Conservation (phyloP, 2,329 filamentous ascomycete genomes). For the Teratosphaeria viscida region DNA sequence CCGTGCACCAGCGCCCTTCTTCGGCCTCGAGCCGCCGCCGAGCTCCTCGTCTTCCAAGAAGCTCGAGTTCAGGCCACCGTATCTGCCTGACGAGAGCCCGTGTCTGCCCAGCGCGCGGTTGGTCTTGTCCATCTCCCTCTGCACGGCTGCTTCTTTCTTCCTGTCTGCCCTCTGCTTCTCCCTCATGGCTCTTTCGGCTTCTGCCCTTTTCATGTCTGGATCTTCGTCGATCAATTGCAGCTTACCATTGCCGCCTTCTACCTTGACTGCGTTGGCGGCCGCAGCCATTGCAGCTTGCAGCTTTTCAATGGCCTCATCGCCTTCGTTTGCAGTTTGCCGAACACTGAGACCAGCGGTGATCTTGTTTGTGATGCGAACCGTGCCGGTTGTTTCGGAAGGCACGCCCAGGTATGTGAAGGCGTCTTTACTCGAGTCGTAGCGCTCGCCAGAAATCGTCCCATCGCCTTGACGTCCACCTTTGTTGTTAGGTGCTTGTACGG, state of each 20-base stretch:
- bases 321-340: conserved; percentile 54
- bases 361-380: conserved; percentile 65
- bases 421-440: conserved; percentile 58
- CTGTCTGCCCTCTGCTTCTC: conserved; percentile 39
- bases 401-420: conserved; percentile 67
- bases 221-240: conserved; percentile 63
- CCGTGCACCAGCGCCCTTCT: conserved; percentile 26
- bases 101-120: conserved; percentile 40
- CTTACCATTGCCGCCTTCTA: conserved; percentile 43
- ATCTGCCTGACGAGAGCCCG: conserved; percentile 35
- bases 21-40: conserved; percentile 14
- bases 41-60: conserved; percentile 54
- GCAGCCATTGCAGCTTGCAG: conserved; percentile 58
- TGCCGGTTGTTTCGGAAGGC: conserved; percentile 56
- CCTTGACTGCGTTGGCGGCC: conserved; percentile 46
- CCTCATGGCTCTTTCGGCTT: conserved; percentile 61
- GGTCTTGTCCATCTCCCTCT: conserved; percentile 50
- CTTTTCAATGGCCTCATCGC: conserved; percentile 60
- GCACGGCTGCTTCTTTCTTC: conserved; percentile 56
- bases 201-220: conserved; percentile 62
- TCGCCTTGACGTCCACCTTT: conserved; percentile 23
- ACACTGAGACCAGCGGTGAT: conserved; percentile 63
- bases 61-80: conserved; percentile 50
- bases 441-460: conserved; percentile 28
- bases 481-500: conserved; percentile 18